Evolutionary conservation across 495 filamentous ascomycete genomes (phyloP).

Genomic region (Annulohypoxylon stygium): DNA sequence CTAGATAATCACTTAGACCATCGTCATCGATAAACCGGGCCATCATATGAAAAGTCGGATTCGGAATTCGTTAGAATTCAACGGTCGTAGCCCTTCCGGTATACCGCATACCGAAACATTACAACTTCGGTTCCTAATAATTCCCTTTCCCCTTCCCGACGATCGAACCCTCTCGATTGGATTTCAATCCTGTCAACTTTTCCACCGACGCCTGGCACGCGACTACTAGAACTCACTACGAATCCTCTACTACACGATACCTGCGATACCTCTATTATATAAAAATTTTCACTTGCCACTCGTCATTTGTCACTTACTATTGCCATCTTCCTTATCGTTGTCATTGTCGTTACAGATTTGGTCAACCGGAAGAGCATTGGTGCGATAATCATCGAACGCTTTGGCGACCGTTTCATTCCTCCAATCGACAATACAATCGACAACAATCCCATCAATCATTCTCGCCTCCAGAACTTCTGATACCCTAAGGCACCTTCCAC

Average conservation of each 20-base stretch:
- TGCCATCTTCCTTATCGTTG: neutral
- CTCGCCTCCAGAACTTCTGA: neutral
- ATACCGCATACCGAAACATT: neutral
- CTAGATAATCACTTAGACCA: neutral
- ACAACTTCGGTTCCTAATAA: neutral
- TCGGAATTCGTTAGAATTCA: neutral
- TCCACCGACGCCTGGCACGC: conserved; percentile 1
- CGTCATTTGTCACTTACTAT: no score
- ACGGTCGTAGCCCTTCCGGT: neutral
- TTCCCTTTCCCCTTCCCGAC: conserved; percentile 3
- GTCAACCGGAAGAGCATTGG: neutral
- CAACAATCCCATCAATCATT: neutral
- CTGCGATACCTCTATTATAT: neutral
- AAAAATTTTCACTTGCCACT: neutral
- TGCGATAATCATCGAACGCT: neutral
- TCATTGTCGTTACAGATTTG: neutral
- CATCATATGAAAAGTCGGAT: neutral
- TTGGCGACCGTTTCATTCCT: neutral
- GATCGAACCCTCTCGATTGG: neutral
- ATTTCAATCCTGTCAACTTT: conserved; percentile 1
- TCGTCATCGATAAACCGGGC: neutral
- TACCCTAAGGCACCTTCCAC: neutral
- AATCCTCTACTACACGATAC: no score
- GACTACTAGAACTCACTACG: neutral
- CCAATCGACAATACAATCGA: neutral